These are phyloP conservation scores for Onygenales sp. DNA, from an alignment of 2,329 filamentous ascomycete genomes.

Conservation along the genomic window DNA sequence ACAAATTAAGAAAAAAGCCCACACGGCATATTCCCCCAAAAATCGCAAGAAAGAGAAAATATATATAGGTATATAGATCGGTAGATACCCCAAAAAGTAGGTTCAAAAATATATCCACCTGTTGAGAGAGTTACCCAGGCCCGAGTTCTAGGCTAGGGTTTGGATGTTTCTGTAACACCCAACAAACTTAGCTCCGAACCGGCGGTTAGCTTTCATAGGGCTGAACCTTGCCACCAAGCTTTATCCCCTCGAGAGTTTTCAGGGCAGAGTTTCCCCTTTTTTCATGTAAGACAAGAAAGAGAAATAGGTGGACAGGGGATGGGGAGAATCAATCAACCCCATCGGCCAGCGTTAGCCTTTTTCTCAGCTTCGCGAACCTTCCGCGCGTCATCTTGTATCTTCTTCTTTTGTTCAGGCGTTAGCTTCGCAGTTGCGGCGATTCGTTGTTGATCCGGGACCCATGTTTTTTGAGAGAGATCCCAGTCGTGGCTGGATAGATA, in stretches of 20 bases:
- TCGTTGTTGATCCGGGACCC: slow-evolving; percentile 20
- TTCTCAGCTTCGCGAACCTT: neutral
- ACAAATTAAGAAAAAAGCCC: too few species aligned
- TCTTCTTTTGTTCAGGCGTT: neutral
- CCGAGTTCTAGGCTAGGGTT: too few species aligned
- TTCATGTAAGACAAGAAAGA: neutral
- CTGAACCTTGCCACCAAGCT: neutral
- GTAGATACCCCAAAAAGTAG: neutral
- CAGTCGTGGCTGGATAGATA: slow-evolving; percentile 27
- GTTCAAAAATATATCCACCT: neutral
- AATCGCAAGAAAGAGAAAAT: neutral
- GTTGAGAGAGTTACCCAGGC: too few species aligned
- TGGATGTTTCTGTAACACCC: too few species aligned
- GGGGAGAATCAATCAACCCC: neutral
- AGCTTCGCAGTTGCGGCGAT: slow-evolving; percentile 8
- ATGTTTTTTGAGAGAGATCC: slow-evolving; percentile 22
- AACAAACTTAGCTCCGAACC: too few species aligned
- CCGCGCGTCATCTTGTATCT: slow-evolving; percentile 6
- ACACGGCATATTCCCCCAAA: too few species aligned
- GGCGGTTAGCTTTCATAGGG: too few species aligned
- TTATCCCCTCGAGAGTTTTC: neutral
- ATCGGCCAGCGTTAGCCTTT: neutral
- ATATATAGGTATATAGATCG: neutral
- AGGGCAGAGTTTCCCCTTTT: too few species aligned
- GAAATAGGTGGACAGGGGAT: neutral